Base-by-base conservation (phyloP, 495 filamentous ascomycete species). In the Aspergillus incahuasiensis region DNA sequence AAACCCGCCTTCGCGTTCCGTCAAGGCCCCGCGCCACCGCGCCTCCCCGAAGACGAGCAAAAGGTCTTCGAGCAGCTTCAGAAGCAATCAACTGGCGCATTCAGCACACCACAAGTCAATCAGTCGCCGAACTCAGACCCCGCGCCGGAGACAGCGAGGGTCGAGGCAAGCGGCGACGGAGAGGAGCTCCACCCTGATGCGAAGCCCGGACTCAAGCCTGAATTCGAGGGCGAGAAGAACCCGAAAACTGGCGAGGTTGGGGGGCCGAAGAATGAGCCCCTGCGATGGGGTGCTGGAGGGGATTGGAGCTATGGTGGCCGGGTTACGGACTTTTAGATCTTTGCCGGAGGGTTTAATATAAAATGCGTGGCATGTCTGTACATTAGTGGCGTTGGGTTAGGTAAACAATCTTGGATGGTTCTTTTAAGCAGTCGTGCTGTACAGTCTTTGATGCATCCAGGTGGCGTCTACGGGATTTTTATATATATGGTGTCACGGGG, bases 221-320 rank as follows among this genome's bases (percentile, higher is more conserved):
- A 97, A 70, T 98, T 98, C 63, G 89, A 95, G 62, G 94, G 94
- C 38, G 90, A 97, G 38, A 79, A 77, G 55, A 97, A 98, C 65
- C 94, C 94, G 2, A 87, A 87, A 75, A 98, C 94, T 2, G 95
- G 95, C n/a, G 94, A 97, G 75, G 79, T 95, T 41, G 94, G 92
- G 6, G 94, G 94, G 13, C 94, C 94, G 16, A 98, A 97, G 82
- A 98, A 97, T 70, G 94, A 98, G 73, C 94, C 94, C 41, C 60
- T 97, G 62, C 78, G 92, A 51, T 96, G 92, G 92, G 91, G 91
- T 0, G 67, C 74, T 22, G 69, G 61, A 3, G 88, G 90, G 1
- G 94, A 98, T 74, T 98, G 91, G 85, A 97, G 90, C 63, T 98
- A 87, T 71, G 96, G 96, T 73, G 94, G 94, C 35, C 76, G 94